These are phyloP conservation scores for Rhynchospora breviuscula DNA, from an alignment of 176 grass and related monocot genomes.

Conservation along the genomic window DNA sequence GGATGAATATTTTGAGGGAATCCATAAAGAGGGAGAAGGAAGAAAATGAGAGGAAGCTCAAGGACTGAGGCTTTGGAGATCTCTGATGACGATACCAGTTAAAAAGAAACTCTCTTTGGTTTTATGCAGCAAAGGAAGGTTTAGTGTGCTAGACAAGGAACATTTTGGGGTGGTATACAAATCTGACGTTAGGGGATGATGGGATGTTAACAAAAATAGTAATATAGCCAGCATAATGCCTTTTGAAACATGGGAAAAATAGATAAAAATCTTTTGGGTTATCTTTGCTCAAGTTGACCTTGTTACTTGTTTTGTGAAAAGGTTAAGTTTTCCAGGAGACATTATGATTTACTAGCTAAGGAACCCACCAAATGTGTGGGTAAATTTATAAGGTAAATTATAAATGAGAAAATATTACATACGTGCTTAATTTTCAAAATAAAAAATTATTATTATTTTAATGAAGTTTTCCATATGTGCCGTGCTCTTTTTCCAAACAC, in stretches of 20 bases:
- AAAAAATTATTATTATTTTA: no score
- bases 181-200: background rate
- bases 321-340: background rate
- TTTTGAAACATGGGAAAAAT: background rate
- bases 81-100: background rate
- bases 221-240: background rate
- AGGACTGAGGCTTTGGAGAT: background rate
- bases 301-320: background rate
- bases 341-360: no score
- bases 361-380: no score
- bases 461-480: no score
- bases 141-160: background rate
- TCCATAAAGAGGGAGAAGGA: conserved; percentile 29
- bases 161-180: background rate
- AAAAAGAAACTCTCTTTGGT: background rate
- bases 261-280: background rate
- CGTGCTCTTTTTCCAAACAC: no score
- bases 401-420: no score
- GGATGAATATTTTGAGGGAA: conserved; percentile 33
- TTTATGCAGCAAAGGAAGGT: background rate
- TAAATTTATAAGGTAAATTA: no score
- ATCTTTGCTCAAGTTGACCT: background rate
- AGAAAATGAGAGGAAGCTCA: background rate
- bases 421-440: no score
- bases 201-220: background rate